phyloP scores from a whole-genome alignment of 2,329 filamentous ascomycete species.

The Leptosphaerulina australis region DNA sequence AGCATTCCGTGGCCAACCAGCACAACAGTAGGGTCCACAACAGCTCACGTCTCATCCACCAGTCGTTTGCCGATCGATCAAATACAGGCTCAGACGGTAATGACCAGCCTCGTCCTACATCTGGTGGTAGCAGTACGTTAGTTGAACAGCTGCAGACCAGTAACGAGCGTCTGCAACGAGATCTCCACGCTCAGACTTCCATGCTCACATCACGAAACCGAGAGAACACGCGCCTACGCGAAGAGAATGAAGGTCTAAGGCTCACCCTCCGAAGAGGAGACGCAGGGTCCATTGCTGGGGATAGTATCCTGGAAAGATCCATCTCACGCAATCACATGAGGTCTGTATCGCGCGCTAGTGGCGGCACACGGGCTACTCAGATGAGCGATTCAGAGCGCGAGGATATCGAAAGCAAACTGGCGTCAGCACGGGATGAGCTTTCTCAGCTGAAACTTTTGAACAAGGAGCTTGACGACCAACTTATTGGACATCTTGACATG shows the following conservation, averaged over 20 bases:
- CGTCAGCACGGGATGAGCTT: slow-evolving; percentile 82
- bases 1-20: slow-evolving; percentile 46
- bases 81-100: slow-evolving; percentile 51
- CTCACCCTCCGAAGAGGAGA: slow-evolving; percentile 78
- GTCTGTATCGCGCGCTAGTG: slow-evolving; percentile 74
- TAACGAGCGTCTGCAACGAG: slow-evolving; percentile 87
- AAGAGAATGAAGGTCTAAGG: slow-evolving; percentile 97
- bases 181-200: slow-evolving; percentile 93
- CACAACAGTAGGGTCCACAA: slow-evolving; percentile 46
- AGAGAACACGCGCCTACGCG: slow-evolving; percentile 91
- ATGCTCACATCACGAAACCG: slow-evolving; percentile 96
- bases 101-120: slow-evolving; percentile 35
- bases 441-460: slow-evolving; percentile 87
- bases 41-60: slow-evolving; percentile 49
- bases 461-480: slow-evolving; percentile 82
- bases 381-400: slow-evolving; percentile 73
- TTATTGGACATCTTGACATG: slow-evolving; percentile 79
- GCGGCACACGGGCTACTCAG: slow-evolving; percentile 61
- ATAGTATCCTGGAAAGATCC: slow-evolving; percentile 93
- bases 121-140: slow-evolving; percentile 66
- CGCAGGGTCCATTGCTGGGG: slow-evolving; percentile 67
- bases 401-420: slow-evolving; percentile 82
- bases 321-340: slow-evolving; percentile 81
- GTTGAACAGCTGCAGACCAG: slow-evolving; percentile 91
- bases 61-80: slow-evolving; percentile 46